Percentiles rank a stretch among this genome's conserved stretches.
These are phyloP conservation scores for Aspergillus sparsus DNA, from an alignment of 495 filamentous ascomycete species.

Conservation along the genomic window DNA sequence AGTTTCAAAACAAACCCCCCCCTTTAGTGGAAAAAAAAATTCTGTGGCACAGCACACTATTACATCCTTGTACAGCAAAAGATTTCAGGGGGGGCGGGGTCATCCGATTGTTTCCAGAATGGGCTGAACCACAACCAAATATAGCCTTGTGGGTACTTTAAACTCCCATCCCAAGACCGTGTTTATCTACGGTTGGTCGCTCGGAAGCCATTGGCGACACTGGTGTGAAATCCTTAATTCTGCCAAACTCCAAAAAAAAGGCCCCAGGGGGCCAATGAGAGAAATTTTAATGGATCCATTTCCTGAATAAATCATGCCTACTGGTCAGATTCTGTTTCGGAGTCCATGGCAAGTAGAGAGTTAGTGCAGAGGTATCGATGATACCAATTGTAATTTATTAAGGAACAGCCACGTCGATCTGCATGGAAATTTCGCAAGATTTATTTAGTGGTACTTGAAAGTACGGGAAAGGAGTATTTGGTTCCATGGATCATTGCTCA, in stretches of 20 bases:
- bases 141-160: conserved; percentile 24
- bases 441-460: not conserved
- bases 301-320: not conserved
- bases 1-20: not conserved
- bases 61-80: conserved; percentile 8
- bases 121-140: conserved; percentile 21
- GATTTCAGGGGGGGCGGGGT: conserved; percentile 26
- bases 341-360: conserved; percentile 1
- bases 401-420: not conserved
- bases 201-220: conserved; percentile 13
- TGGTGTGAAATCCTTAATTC: conserved; percentile 24
- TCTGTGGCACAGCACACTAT: not conserved
- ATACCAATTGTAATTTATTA: not conserved
- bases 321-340: conserved; percentile 22
- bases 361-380: conserved; percentile 7
- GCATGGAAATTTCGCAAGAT: conserved; percentile 3
- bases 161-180: conserved; percentile 15
- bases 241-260: conserved; percentile 16
- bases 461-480: not conserved
- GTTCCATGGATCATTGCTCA: not conserved
- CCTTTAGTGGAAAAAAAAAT: conserved; percentile 1
- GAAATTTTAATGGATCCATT: not conserved
- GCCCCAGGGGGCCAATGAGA: conserved; percentile 1
- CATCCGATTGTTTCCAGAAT: conserved; percentile 10
- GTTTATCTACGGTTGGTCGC: conserved; percentile 28